A percentile compares a stretch with the other conserved stretches of the same genome.
phyloP scores from a whole-genome alignment of 768 basidiomycete genomes.

The Panus rudis region DNA sequence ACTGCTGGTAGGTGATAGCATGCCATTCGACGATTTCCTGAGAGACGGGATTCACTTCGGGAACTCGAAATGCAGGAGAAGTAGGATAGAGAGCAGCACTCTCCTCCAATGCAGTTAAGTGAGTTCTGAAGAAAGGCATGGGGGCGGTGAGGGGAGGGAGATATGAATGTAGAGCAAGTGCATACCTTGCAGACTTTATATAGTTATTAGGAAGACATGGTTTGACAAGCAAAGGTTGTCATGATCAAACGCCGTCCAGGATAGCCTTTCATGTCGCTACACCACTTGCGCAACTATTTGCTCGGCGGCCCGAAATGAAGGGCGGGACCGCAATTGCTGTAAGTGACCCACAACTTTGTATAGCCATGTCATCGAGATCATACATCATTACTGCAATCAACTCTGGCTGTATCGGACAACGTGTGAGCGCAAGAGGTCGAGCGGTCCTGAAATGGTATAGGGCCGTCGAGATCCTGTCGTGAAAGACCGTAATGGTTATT shows the following conservation, averaged over 20 bases:
- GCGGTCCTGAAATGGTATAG: no score
- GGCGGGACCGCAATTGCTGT: no score
- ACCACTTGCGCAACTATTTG: no score
- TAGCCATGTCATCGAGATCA: no score
- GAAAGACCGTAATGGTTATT: no score
- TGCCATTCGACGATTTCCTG: conserved; percentile 46
- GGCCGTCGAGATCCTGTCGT: no score
- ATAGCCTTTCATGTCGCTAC: conserved; percentile 14
- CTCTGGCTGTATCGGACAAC: no score
- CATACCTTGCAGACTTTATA: conserved; percentile 11
- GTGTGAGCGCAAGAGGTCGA: no score
- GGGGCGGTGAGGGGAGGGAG: conserved; percentile 7
- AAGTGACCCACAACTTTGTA: no score
- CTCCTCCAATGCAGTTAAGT: conserved; percentile 57
- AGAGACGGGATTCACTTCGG: conserved; percentile 37
- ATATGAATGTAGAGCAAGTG: conserved; percentile 4
- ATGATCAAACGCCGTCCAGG: conserved; percentile 14
- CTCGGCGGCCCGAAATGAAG: no score
- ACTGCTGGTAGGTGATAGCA: conserved; percentile 56
- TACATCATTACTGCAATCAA: no score
- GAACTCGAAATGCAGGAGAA: conserved; percentile 54
- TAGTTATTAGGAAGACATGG: neutral
- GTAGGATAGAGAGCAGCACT: conserved; percentile 44
- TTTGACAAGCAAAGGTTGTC: conserved; percentile 14
- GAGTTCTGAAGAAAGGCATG: conserved; percentile 26